Evolutionary conservation across 257 asterid species (phyloP).

Genomic region (Solanum chilense): DNA sequence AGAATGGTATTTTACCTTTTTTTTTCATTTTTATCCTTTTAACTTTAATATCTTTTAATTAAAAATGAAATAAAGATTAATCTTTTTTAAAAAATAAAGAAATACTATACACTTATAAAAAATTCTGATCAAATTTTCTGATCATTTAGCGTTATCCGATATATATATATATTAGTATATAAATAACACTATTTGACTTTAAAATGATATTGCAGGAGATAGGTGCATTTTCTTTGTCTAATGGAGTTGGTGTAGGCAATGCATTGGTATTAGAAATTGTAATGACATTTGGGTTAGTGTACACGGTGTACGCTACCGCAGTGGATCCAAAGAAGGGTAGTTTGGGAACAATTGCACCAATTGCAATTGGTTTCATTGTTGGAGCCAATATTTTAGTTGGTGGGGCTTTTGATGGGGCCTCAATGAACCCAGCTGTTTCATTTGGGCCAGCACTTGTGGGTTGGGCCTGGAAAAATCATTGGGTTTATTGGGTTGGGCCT

Average conservation of each 20-base stretch:
- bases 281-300: conserved; percentile 39
- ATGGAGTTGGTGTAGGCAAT: conserved; percentile 21
- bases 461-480: conserved; percentile 32
- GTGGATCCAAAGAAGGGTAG: conserved; percentile 38
- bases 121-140: too few species aligned
- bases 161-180: background rate
- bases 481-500: conserved; percentile 47
- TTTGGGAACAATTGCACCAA: conserved; percentile 38
- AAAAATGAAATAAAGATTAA: too few species aligned
- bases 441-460: conserved; percentile 38
- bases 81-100: too few species aligned
- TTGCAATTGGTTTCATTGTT: conserved; percentile 40
- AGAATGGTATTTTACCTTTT: too few species aligned
- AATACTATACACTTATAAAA: too few species aligned
- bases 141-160: too few species aligned
- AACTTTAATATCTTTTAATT: too few species aligned
- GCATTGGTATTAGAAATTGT: conserved; percentile 31
- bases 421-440: conserved; percentile 35
- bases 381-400: conserved; percentile 43
- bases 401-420: conserved; percentile 30
- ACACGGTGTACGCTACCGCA: conserved; percentile 46
- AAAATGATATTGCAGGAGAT: conserved; percentile 8
- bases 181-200: background rate
- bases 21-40: too few species aligned
- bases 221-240: conserved; percentile 18